Evolutionary conservation across 73 alveolate genomes (phyloP).

Genomic region (Blepharisma japonicum): DNA sequence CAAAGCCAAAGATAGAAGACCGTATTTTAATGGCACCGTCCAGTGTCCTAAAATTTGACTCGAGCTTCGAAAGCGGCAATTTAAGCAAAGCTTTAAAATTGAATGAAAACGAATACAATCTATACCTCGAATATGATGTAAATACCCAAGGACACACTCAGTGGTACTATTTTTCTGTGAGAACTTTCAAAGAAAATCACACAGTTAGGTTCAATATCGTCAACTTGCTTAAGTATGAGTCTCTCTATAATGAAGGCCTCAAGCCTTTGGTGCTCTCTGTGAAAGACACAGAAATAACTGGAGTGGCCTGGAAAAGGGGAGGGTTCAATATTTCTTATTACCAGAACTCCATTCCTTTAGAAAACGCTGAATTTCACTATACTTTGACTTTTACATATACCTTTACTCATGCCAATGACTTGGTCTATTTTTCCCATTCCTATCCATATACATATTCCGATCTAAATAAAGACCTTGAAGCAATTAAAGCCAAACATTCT

Average conservation of each 20-base stretch:
- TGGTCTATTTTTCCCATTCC: constrained; percentile 78
- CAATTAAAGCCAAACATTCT: constrained; percentile 37
- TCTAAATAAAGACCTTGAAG: constrained; percentile 57
- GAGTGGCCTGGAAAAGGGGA: constrained; percentile 57
- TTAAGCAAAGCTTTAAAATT: constrained; percentile 41
- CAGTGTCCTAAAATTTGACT: constrained; percentile 52
- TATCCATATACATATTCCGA: constrained; percentile 84
- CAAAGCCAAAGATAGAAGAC: too few relatives aligned
- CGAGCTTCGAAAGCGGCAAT: constrained; percentile 64
- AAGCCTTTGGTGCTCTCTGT: constrained; percentile 68
- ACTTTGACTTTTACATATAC: constrained; percentile 77
- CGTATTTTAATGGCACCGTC: not conserved
- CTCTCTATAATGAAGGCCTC: constrained; percentile 74
- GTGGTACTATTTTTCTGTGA: constrained; percentile 85
- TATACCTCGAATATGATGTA: constrained; percentile 77
- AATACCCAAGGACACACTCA: constrained; percentile 92
- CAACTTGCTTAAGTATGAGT: constrained; percentile 68
- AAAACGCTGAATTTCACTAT: constrained; percentile 29
- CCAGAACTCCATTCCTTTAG: constrained; percentile 32
- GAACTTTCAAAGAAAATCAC: constrained; percentile 52
- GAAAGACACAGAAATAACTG: constrained; percentile 30
- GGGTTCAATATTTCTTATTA: constrained; percentile 48
- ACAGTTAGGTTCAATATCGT: constrained; percentile 72
- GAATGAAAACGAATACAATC: constrained; percentile 75
- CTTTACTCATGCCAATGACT: constrained; percentile 65